Evolutionary conservation across 495 filamentous ascomycete species (phyloP), one percentile per base, ranked within the genome.

Genomic region (Daldinia decipiens): DNA sequence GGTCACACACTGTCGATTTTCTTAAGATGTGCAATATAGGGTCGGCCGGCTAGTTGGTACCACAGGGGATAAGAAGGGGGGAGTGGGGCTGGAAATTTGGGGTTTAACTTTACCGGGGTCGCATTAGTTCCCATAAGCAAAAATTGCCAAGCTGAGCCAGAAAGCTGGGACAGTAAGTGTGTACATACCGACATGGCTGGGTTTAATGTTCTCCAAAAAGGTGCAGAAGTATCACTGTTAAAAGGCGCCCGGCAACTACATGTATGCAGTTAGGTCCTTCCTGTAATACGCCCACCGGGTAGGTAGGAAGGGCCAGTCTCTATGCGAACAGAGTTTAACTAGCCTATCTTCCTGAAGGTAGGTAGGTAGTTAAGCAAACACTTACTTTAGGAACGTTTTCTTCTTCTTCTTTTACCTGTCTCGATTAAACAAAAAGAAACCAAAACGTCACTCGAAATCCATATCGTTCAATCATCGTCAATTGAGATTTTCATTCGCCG

Each of bases 21-120:
- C 79, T 80, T 82, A 82, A 78, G 80, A 82, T 81, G 80, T 79
- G 80, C 80, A 70, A 73, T 82, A 82, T 82, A 80, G 74, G 74
- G 54, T 60, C 38, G 50, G 71, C 76, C 74, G 60, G 71, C 65
- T 74, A 60, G 50, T 68, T 76, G 74, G 74, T 74, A 76, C 65
- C 54, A 76, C 63, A 53, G 59, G 65, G 56, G 36, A 31, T 29
- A 27, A 36, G 57, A 32, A 19, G 66, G 43, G 27, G 27, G 27
- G 27, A 24, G 67, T 58, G 67, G 66, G 52, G 62, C 62, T 75
- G 58, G 55, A 61, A 67, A 72, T 69, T 75, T 74, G 71, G 67
- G 71, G 67, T 70, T 67, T 67, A 66, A 73, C 65, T 62, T 65
- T 73, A 73, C 67, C 67, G 59, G 71, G 71, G 71, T 70, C 68